Evolutionary conservation across 192 early-diverging fungal species (phyloP), one percentile per base, ranked within the genome.

Genomic region (Podila clonocystis): DNA sequence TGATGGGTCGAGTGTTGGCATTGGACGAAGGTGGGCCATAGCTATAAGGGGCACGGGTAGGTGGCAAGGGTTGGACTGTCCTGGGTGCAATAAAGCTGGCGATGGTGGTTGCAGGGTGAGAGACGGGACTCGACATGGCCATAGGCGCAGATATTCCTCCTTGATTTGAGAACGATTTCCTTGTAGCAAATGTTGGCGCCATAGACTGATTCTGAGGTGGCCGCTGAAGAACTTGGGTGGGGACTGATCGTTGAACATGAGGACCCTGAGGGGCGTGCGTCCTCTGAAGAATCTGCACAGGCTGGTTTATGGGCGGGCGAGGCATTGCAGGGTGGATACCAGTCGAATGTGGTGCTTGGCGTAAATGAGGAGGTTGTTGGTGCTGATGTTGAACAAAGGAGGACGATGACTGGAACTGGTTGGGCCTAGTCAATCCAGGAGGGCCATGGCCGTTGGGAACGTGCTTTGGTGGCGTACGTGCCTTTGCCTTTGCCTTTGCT

Each of bases 281-380:
- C 33, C 77, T 33, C 5, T 80, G 77, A 60, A 80, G 38, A 67
- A 80, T 80, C 62, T 80, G 77, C 26, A 80, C 70, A n/a, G 77
- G 77, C 33, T 71, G 75, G 36, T 79, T 67, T 22, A 58, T 17
- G 28, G 66, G 62, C 12, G 41, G 41, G 41, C 70, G 70, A 13
- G 45, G 70, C 22, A 57, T 45, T 9, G 22, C 30, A n/a, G 67
- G 66, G 15, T 73, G 71, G 50, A 68, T 64, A 69, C 75, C 41
- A 58, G 58, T 2, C 45, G 34, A 31, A 52, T 45, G 58, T 19
- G 72, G 60, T 30, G 20, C 26, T 36, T 58, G 29, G 22, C 75
- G 69, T 24, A 64, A 52, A n/a, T 65, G 45, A 1, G 59, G 22
- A 22, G 55, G 31, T 13, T 57, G 57, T 9, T 45, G 41, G 9